A percentile compares a stretch with the other conserved stretches of the same genome.
Conservation (phyloP, 2,329 filamentous ascomycete genomes). For the Neopestalotiopsis clavispora region DNA sequence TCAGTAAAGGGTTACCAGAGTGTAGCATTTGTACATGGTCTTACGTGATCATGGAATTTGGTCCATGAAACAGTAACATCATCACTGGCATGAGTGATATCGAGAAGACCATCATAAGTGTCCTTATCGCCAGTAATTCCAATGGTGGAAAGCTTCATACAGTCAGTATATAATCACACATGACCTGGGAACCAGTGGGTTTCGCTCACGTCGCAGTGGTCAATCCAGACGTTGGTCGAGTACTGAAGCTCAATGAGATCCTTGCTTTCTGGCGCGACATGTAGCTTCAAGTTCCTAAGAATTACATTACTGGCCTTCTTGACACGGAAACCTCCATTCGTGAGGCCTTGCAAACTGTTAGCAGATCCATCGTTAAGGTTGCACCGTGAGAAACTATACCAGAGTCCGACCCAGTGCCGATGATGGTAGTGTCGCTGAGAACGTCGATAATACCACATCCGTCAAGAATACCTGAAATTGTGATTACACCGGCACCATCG, state of each 20-base stretch:
- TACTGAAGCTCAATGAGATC: conserved; percentile 57
- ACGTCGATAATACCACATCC: conserved; percentile 49
- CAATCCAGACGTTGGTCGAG: conserved; percentile 53
- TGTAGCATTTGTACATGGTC: not conserved
- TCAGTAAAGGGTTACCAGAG: not conserved
- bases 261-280: conserved; percentile 51
- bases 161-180: not conserved
- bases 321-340: conserved; percentile 52
- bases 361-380: conserved; percentile 11
- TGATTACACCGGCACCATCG: conserved; percentile 46
- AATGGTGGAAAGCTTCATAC: conserved; percentile 30
- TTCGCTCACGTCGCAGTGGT: conserved; percentile 44
- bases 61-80: conserved; percentile 47
- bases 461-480: conserved; percentile 49
- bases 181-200: not conserved
- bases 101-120: conserved; percentile 48
- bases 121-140: conserved; percentile 44
- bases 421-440: conserved; percentile 53
- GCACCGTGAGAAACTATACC: conserved; percentile 25
- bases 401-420: conserved; percentile 51
- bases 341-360: conserved; percentile 36
- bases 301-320: conserved; percentile 58
- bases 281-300: conserved; percentile 59
- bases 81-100: conserved; percentile 49
- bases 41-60: conserved; percentile 47